Base-by-base conservation (phyloP, 164 flowering plant species). In the Platanus orientalis region DNA sequence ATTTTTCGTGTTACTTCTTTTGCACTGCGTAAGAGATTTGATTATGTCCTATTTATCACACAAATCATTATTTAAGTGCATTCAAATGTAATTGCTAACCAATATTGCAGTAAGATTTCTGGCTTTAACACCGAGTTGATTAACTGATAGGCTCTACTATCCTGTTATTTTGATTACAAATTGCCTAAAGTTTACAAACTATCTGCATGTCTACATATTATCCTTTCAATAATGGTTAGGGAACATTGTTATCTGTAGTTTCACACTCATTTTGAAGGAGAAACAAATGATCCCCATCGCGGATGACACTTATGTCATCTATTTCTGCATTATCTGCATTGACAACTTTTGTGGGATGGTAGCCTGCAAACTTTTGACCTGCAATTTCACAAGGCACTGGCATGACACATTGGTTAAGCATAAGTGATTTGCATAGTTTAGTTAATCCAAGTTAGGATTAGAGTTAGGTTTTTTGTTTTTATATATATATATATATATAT, bases 251-350 rank as follows among this genome's bases (percentile, higher is more conserved):
- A 17, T 54, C 45, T 51, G 61, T 56, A 58, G 34, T 63, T 60
- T 69, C 78, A 71, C 16, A 10, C 17, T 75, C 65, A 47, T 69
- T 59, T 62, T 74, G 69, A 61, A 80, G 74, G 60, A 93, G 79
- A 77, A 87, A 87, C 74, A 88, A 76, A 74, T 84, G 86, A 64
- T 91, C 97, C 20, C 93, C 96, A 72, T 91, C 96, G 66, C 95
- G 77, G 45, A 91, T 74, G 44, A 85, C 87, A 23, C 73, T 65
- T 50, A 84, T 74, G 67, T 94, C 96, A 71, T 91, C 96, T 66
- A 89, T 81, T 76, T 91, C 96, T 76, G 96, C 96, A 73, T 81
- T 78, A 66, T 88, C 90, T 56, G 64, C 71, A 58, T 73, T 88
- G 64, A 84, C 68, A 20, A 86, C 80, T 76, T 80, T 82, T 69